Base-by-base conservation (phyloP, 331 rosid species). In the Pyracantha coccinea region DNA sequence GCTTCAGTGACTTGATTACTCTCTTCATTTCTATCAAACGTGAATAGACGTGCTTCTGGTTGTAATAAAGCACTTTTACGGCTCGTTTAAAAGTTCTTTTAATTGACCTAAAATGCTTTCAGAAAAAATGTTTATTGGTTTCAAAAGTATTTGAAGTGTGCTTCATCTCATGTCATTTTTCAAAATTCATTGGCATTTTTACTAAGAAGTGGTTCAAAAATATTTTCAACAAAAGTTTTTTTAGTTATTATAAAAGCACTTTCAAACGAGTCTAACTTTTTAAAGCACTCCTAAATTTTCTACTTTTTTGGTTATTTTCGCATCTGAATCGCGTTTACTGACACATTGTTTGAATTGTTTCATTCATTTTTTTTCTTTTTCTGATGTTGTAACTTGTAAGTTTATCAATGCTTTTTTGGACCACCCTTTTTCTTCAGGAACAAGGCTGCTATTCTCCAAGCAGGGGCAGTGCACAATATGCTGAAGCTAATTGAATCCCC, bases 391-490 rank as follows among this genome's bases (percentile, higher is more conserved):
- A 23, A 15, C 27, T 41, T 50, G 63, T 1, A 35, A 60, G 3
- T 28, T 58, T 15, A 17, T 25, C 17, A 60, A 25, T 25, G 57
- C 20, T 23, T 45, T 50, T 68, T 27, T 41, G 52, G 68, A 65
- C 71, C 52, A 67, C 71, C 24, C 17, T 24, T 59, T 50, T 50
- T 38, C 53, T 66, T 60, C 90, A 95, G 99, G 86, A 95, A 92
- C 72, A 95, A 90, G 82, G 92, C 90, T 69, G 97, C 98, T 29
- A 90, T 92, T 78, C 97, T 95, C n/a, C 88, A 95, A 85, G 84
- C 92, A 38, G 99, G 99, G 23, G 88, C 89, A 24, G 89, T 95
- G 73, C 97, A 92, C 85, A 92, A 92, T 72, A 90, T 95, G 97
- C 83, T 95, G 57, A 88, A 76, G 89, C 92, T 95, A 27, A 79